Base-by-base conservation (phyloP, 1,139 yeast species). In the Magnusiomyces magnusii region DNA sequence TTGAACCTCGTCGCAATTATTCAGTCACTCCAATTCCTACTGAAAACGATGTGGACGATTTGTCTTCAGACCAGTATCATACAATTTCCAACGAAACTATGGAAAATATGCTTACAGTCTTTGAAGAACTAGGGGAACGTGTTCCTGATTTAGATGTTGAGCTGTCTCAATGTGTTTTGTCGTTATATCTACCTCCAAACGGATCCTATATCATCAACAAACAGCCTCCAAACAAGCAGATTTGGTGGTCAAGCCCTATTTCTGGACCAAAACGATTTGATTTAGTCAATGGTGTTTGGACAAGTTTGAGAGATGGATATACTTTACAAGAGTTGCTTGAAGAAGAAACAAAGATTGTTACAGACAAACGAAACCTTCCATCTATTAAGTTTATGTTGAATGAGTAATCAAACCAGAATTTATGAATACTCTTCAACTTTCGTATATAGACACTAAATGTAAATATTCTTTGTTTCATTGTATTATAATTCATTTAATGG, bases 181-280 rank as follows among this genome's bases (percentile, higher is more conserved):
- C 92, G 1, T 72, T 91, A 61, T 79, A 78, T 2, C 70, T 87
- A 41, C 87, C 90, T 1, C 80, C 83, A 1, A 75, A 77, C 44
- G 97, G 97, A 1, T 82, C 92, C 1, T 91, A 91, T 70, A 95
- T 91, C 41, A 84, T 92, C 66, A 92, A 91, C 75, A 89, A 89
- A 69, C 97, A 92, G 73, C 97, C 97, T 0, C 96, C 97, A 1
- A 91, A 89, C 72, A 86, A 86, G 72, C 98, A 91, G 71, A 85
- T 91, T 50, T 91, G 98, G 98, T 79, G 90, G 58, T 84, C 95
- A 62, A 87, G 95, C 49, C 98, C 98, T 0, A 68, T 88, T 3
- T 87, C 95, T n/a, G 98, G 98, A 0, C 98, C 98, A 15, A 88
- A 89, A 68, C 75, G 89, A 59, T 76, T 71, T 62, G 78, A 76